Evolutionary conservation across 2,329 filamentous ascomycete species (phyloP).

Genomic region (Cercospora janseana): DNA sequence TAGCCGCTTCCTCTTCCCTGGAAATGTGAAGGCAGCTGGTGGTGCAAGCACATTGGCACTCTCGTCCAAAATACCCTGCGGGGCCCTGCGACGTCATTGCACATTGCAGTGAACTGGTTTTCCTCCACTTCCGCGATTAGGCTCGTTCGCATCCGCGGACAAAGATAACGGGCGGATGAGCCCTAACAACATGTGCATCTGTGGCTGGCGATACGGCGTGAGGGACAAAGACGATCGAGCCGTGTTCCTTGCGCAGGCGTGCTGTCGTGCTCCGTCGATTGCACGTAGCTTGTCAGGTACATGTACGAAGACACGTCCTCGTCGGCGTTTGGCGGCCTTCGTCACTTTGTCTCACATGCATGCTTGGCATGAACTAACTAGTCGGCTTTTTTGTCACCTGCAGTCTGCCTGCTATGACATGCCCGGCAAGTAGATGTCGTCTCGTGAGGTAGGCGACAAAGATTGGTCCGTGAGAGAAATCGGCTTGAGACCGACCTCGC

Average conservation of each 20-base stretch:
- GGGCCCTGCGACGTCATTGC: constrained; percentile 1
- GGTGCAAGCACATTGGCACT: too few relatives aligned
- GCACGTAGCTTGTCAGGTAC: too few relatives aligned
- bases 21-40: too few relatives aligned
- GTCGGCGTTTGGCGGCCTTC: not conserved
- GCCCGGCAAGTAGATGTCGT: not conserved
- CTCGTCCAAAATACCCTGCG: constrained; percentile 10
- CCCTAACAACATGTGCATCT: not conserved
- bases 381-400: too few relatives aligned
- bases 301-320: not conserved
- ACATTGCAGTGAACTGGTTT: not conserved
- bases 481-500: too few relatives aligned
- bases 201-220: not conserved
- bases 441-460: too few relatives aligned
- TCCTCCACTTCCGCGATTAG: not conserved
- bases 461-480: too few relatives aligned
- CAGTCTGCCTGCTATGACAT: not conserved
- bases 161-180: not conserved
- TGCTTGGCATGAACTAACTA: not conserved
- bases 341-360: not conserved
- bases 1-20: constrained; percentile 7
- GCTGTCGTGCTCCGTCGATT: not conserved
- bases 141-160: not conserved
- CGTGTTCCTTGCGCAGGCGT: not conserved
- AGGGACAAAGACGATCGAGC: not conserved